A percentile compares a stretch with the other conserved stretches of the same genome.
These are phyloP conservation scores for Tetrapisispora namnaoensis DNA, from an alignment of 805 yeast genomes.

Conservation along the genomic window DNA sequence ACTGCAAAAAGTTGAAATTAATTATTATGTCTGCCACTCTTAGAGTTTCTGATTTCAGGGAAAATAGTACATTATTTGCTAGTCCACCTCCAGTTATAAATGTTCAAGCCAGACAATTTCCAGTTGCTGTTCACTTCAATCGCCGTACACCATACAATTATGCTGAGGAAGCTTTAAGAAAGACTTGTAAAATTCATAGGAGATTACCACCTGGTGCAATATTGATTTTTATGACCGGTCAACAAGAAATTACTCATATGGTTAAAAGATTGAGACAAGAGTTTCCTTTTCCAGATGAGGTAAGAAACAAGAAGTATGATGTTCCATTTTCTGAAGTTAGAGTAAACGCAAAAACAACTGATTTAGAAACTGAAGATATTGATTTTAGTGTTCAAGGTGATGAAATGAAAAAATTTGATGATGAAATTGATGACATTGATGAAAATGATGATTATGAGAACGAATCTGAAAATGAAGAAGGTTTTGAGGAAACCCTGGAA, in stretches of 20 bases:
- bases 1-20: constrained; percentile 58
- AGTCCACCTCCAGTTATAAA: constrained; percentile 77
- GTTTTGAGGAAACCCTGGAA: constrained; percentile 59
- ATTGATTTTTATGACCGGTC: constrained; percentile 86
- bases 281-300: constrained; percentile 42
- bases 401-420: constrained; percentile 28
- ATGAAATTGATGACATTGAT: constrained; percentile 29
- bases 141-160: constrained; percentile 69
- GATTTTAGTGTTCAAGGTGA: constrained; percentile 50
- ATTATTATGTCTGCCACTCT: constrained; percentile 96
- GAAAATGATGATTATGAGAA: constrained; percentile 26
- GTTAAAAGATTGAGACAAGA: constrained; percentile 60
- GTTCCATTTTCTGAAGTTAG: constrained; percentile 36
- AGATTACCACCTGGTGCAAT: constrained; percentile 91
- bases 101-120: constrained; percentile 88
- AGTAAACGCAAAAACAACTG: constrained; percentile 50
- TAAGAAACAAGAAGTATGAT: constrained; percentile 12
- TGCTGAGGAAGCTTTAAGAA: constrained; percentile 75
- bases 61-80: constrained; percentile 58
- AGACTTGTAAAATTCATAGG: constrained; percentile 78
- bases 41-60: constrained; percentile 86
- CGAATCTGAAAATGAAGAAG: constrained; percentile 39
- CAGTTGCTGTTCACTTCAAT: constrained; percentile 87
- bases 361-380: constrained; percentile 78
- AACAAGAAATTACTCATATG: constrained; percentile 73